These are phyloP conservation scores for Abrus pulchellus DNA, from an alignment of 306 rosid species.

Conservation along the genomic window DNA sequence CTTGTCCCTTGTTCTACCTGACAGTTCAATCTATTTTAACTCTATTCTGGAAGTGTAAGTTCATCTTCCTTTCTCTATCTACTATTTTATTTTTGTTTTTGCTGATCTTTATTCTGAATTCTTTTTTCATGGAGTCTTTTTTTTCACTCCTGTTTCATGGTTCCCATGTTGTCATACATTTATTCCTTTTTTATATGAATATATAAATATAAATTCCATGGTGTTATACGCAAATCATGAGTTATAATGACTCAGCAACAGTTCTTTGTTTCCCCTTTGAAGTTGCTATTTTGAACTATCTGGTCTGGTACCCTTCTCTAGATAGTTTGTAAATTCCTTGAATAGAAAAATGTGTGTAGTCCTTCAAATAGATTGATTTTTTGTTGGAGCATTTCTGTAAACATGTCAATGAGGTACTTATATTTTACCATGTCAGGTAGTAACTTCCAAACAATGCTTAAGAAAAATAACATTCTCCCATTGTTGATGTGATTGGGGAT, in stretches of 20 bases:
- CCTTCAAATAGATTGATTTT: constrained; percentile 29
- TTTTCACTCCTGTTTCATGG: constrained; percentile 2
- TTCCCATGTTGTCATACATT: constrained; percentile 33
- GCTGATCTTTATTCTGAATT: constrained; percentile 32
- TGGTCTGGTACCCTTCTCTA: background rate
- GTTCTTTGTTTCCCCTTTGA: constrained; percentile 13
- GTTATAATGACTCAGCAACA: constrained; percentile 7
- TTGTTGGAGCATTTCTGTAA: constrained; percentile 7
- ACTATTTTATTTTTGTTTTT: constrained; percentile 34
- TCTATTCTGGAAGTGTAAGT: constrained; percentile 98
- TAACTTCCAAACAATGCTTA: constrained; percentile 21
- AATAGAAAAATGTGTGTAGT: background rate
- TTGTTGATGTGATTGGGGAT: constrained; percentile 18
- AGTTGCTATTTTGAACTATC: constrained; percentile 25
- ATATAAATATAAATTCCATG: constrained; percentile 17
- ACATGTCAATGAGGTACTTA: constrained; percentile 7
- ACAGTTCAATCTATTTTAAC: constrained; percentile 82
- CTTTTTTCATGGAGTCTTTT: background rate
- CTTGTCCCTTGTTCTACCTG: constrained; percentile 86
- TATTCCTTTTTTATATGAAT: constrained; percentile 6
- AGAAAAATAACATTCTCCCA: constrained; percentile 11
- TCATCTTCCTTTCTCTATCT: constrained; percentile 22
- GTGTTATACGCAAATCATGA: background rate
- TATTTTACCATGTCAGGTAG: constrained; percentile 11
- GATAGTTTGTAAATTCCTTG: constrained; percentile 7